These are phyloP conservation scores for Nitzschia sp. DNA, from an alignment of 108 stramenopile genomes.

Conservation along the genomic window DNA sequence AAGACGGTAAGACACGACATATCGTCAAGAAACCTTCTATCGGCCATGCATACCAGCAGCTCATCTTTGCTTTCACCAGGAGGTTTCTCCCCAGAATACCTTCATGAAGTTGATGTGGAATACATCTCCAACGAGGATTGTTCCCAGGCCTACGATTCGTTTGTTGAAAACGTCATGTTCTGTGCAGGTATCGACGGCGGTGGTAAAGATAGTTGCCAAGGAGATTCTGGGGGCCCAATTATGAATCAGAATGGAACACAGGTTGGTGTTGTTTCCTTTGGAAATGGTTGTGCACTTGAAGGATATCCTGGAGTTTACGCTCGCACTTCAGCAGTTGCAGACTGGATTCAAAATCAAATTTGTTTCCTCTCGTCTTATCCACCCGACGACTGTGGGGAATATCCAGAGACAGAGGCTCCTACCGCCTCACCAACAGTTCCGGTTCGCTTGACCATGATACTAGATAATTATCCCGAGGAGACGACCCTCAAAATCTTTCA, in stretches of 20 bases:
- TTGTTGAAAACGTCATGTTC: slow-evolving; percentile 13
- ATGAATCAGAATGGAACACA: background rate
- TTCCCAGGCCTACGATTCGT: background rate
- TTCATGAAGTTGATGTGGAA: slow-evolving; percentile 21
- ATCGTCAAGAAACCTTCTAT: no score
- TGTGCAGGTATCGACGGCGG: slow-evolving; percentile 11
- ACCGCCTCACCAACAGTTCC: background rate
- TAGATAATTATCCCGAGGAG: slow-evolving; percentile 6
- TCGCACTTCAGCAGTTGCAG: slow-evolving; percentile 24
- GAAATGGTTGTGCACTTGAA: slow-evolving; percentile 36
- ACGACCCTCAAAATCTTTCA: background rate
- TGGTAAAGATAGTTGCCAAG: slow-evolving; percentile 20
- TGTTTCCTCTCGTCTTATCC: slow-evolving; percentile 30
- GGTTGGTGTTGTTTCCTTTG: slow-evolving; percentile 35
- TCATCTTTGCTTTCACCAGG: background rate
- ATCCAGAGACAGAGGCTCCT: background rate
- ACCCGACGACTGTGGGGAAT: slow-evolving; percentile 13
- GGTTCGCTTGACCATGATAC: background rate
- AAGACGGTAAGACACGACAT: background rate
- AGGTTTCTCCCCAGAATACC: background rate
- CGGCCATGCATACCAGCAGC: background rate
- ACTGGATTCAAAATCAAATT: slow-evolving; percentile 44
- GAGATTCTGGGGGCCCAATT: slow-evolving; percentile 34
- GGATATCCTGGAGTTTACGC: slow-evolving; percentile 54
- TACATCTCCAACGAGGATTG: slow-evolving; percentile 10